A percentile compares a stretch with the other conserved stretches of the same genome.
Evolutionary conservation across 768 basidiomycete species (phyloP).

Genomic region (Russula dissimulans): DNA sequence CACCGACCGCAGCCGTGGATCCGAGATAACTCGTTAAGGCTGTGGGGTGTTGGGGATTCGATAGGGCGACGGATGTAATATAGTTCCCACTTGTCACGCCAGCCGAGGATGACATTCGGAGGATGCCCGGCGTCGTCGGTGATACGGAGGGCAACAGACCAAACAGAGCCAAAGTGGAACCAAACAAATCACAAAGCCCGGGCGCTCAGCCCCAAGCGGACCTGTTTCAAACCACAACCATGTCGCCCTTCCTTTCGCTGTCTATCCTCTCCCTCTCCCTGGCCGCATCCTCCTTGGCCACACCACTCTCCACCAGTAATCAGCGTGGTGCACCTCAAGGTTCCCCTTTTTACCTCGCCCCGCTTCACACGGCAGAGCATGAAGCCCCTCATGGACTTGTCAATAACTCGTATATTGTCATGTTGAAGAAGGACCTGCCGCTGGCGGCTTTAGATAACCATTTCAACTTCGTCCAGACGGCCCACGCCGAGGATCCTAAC

Average conservation of each 20-base stretch:
- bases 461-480: slow-evolving; percentile 62
- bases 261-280: slow-evolving; percentile 28
- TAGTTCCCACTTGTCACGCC: neutral
- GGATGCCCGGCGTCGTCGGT: too few species aligned
- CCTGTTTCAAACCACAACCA: slow-evolving; percentile 27
- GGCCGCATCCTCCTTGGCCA: slow-evolving; percentile 32
- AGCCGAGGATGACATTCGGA: too few species aligned
- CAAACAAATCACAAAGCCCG: neutral
- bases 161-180: slow-evolving; percentile 9
- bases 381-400: slow-evolving; percentile 63
- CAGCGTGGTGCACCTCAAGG: slow-evolving; percentile 28
- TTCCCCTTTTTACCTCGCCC: slow-evolving; percentile 47
- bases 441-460: slow-evolving; percentile 58
- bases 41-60: slow-evolving; percentile 7
- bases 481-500: slow-evolving; percentile 47
- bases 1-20: neutral
- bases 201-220: neutral
- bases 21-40: slow-evolving; percentile 8
- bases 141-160: neutral
- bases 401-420: slow-evolving; percentile 91
- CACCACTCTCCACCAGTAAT: slow-evolving; percentile 38
- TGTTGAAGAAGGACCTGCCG: slow-evolving; percentile 66
- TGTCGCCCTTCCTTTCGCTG: slow-evolving; percentile 15
- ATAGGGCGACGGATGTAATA: too few species aligned
- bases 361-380: slow-evolving; percentile 37